Conservation (phyloP, 2,329 filamentous ascomycete species). For the Cyphellophora europaea region DNA sequence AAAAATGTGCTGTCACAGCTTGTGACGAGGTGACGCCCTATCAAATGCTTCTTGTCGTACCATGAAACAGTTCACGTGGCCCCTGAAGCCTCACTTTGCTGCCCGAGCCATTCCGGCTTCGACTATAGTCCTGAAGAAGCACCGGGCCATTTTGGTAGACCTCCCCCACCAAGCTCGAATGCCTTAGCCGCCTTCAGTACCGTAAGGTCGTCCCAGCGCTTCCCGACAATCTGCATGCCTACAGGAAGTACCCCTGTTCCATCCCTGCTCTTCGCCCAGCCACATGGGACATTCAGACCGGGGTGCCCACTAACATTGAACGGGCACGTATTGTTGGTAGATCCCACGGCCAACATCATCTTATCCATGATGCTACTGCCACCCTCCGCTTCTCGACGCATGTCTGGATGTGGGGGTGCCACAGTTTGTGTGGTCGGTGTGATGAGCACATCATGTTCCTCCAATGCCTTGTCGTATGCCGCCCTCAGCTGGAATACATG, state of each 20-base stretch:
- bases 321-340: conserved; percentile 47
- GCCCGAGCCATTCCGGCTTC: too few species aligned
- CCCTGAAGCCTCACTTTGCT: too few species aligned
- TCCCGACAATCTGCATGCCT: conserved; percentile 46
- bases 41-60: too few species aligned
- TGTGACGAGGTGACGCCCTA: too few species aligned
- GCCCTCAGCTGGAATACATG: conserved; percentile 36
- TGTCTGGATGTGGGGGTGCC: conserved; percentile 29
- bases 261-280: conserved; percentile 33
- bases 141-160: conserved; percentile 11
- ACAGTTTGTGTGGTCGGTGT: conserved; percentile 37
- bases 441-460: conserved; percentile 35
- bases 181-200: conserved; percentile 22
- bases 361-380: conserved; percentile 26
- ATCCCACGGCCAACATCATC: conserved; percentile 37
- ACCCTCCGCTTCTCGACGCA: conserved; percentile 9
- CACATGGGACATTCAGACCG: conserved; percentile 43
- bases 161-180: conserved; percentile 20
- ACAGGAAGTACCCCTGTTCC: conserved; percentile 37
- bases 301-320: conserved; percentile 52
- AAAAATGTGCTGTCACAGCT: too few species aligned
- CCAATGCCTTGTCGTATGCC: conserved; percentile 36
- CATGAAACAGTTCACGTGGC: too few species aligned
- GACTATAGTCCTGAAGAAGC: conserved; percentile 1
- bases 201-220: conserved; percentile 21